Base-by-base conservation (phyloP, 2,329 filamentous ascomycete genomes). In the Venturia oleaginea region DNA sequence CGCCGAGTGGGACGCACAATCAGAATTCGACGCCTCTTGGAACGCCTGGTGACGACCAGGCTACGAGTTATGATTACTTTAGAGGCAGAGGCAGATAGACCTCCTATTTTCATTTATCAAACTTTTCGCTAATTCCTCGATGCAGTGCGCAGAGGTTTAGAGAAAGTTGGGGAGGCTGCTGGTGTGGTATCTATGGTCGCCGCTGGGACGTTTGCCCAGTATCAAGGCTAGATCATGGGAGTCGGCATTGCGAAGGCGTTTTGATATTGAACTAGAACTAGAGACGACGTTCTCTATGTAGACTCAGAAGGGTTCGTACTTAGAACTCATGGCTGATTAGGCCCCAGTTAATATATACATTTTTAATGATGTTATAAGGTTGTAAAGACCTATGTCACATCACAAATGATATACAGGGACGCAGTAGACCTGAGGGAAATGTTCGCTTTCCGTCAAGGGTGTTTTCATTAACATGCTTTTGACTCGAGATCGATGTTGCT, bases 31-130 rank as follows among this genome's bases (percentile, higher is more conserved):
- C 67, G 11, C 24, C 48, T 64, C 67, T 54, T 65, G 67, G 68
- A 22, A 74, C 73, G 38, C 72, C 73, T 7, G 72, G 64, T 43
- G 66, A 63, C 7, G 72, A 70, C 55, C 72, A 74, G 55, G 68
- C 72, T 48, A 75, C 73, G 69, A 75, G 72, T 71, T 76, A 76
- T 66, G 74, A 76, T 70, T 76, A 75, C 64, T 76, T 76, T 64
- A 67, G 74, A 63, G 63, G 62, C 32, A 61, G 63, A 38, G 32
- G 63, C 15, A 59, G 62, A 64, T 61, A 46, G 37, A 42, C n/a
- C 15, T n/a, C 22, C 5, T 43, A 11, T 17, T 61, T 40, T 27
- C 40, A 19, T 32, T 61, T 40, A 3, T 42, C 37, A 61, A 2
- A 13, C 13, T 48, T 48, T 22, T 48, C 4, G 10, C 22, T 27